phyloP scores from a whole-genome alignment of 331 rosid genomes.

The Malus hybrid region DNA sequence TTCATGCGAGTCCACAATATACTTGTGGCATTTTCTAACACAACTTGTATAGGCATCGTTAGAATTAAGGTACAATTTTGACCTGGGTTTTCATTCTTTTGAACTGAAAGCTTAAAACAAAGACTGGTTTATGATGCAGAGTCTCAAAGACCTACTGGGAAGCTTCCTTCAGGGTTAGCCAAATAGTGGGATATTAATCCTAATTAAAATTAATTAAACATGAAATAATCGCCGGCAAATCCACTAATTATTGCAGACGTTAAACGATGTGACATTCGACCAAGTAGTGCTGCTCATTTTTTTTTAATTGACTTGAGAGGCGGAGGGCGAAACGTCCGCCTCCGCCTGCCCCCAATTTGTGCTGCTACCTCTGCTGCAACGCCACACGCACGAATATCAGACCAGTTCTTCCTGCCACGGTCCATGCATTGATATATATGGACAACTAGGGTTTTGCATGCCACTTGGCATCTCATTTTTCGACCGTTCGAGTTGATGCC shows the following conservation, averaged over 20 bases:
- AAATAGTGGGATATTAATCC: not conserved
- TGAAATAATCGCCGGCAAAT: constrained; percentile 8
- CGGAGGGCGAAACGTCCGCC: not conserved
- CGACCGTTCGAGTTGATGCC: not conserved
- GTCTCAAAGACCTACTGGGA: not conserved
- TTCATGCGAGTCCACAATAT: not conserved
- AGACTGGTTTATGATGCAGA: not conserved
- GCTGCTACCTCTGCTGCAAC: not conserved
- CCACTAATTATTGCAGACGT: not conserved
- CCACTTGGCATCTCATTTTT: not conserved
- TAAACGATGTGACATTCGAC: not conserved
- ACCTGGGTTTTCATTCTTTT: not conserved
- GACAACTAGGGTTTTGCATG: not conserved
- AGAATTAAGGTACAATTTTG: not conserved
- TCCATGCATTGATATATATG: not conserved
- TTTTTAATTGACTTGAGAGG: not conserved
- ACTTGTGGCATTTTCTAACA: not conserved
- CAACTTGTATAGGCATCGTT: too few species aligned
- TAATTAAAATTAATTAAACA: not conserved
- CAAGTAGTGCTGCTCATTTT: not conserved
- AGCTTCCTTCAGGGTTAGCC: not conserved
- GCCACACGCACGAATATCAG: not conserved
- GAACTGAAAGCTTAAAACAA: not conserved
- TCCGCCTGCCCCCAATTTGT: not conserved
- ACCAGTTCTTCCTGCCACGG: not conserved